Conservation (phyloP, 2,329 filamentous ascomycete genomes). For the Arthrinium phaeospermum region DNA sequence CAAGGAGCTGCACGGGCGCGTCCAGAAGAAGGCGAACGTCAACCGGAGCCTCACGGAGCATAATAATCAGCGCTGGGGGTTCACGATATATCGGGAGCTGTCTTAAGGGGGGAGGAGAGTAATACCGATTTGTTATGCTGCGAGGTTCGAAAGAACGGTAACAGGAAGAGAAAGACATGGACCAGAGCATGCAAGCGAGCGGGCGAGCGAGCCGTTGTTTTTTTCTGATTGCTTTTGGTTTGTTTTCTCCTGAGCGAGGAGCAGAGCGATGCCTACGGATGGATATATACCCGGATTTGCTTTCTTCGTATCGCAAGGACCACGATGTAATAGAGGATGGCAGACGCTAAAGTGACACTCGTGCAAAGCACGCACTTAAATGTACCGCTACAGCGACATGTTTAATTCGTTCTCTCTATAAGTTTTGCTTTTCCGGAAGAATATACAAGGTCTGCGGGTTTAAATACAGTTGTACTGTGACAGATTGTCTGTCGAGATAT, state of each 20-base stretch:
- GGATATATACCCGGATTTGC: neutral
- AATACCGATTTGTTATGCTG: neutral
- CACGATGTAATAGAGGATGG: neutral
- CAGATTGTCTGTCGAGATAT: neutral
- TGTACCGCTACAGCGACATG: neutral
- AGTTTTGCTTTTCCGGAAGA: neutral
- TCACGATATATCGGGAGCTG: neutral
- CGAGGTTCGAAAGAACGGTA: neutral
- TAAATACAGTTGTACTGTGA: too few species aligned
- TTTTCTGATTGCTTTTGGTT: neutral
- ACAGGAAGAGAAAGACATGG: neutral
- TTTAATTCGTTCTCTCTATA: too few species aligned
- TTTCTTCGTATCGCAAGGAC: neutral
- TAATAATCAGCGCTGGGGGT: neutral
- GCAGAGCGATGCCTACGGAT: neutral
- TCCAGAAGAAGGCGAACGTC: neutral
- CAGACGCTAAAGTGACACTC: neutral
- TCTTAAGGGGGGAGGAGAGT: neutral
- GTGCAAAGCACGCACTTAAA: neutral
- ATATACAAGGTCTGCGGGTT: neutral
- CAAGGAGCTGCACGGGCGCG: slow-evolving; percentile 22
- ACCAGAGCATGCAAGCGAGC: neutral
- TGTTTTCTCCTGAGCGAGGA: neutral
- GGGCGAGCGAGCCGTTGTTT: too few species aligned
- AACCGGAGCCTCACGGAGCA: neutral